Evolutionary conservation across 2,329 filamentous ascomycete genomes (phyloP).

Genomic region (Nemania abortiva): DNA sequence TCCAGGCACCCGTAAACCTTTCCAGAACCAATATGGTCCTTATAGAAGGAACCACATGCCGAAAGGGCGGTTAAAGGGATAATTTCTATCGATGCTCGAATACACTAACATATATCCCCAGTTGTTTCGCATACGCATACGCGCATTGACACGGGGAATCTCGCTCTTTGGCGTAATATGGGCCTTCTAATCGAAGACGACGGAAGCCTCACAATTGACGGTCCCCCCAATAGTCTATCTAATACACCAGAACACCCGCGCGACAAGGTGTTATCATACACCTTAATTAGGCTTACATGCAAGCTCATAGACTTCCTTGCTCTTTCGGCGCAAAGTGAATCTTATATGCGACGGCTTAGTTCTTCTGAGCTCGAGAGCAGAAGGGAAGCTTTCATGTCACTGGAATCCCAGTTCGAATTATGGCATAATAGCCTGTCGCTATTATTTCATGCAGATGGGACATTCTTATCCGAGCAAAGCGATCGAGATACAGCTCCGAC

Average conservation of each 20-base stretch:
- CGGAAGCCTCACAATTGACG: neutral
- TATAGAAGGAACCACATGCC: too few species aligned
- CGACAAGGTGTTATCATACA: neutral
- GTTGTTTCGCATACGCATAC: neutral
- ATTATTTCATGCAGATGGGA: neutral
- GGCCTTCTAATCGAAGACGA: neutral
- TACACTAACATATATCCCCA: too few species aligned
- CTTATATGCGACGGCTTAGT: neutral
- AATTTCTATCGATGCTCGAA: too few species aligned
- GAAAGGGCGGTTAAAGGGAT: too few species aligned
- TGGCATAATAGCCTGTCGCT: neutral
- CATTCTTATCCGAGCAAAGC: neutral
- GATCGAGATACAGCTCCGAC: neutral
- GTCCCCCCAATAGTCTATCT: neutral
- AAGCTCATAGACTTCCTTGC: neutral
- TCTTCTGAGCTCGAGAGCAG: neutral
- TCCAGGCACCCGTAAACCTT: too few species aligned
- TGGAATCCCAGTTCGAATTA: neutral
- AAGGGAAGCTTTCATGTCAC: neutral
- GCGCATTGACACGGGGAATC: neutral
- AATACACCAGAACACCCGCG: neutral
- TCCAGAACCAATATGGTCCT: too few species aligned
- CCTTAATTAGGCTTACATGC: neutral
- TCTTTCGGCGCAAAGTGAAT: neutral
- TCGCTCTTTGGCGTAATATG: neutral